Evolutionary conservation across 495 filamentous ascomycete genomes (phyloP).

Genomic region (Neurospora pannonica): DNA sequence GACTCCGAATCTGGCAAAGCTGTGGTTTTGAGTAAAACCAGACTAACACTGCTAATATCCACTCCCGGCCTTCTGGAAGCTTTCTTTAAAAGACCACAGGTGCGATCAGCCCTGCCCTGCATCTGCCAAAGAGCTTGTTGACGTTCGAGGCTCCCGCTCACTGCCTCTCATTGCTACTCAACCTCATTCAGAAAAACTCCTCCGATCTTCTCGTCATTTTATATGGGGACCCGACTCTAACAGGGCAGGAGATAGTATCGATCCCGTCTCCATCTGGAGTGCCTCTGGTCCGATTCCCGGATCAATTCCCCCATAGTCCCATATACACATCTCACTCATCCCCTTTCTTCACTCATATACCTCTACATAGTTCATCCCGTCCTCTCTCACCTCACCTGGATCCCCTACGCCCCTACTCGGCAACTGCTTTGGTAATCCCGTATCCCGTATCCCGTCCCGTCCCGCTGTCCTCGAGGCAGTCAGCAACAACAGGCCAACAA

Average conservation of each 20-base stretch:
- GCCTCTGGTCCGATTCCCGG: not conserved
- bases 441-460: not conserved
- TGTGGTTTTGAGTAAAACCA: not conserved
- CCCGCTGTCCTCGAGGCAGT: not conserved
- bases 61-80: conserved; percentile 16
- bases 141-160: not conserved
- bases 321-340: not conserved
- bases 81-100: conserved; percentile 11
- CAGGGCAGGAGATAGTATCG: not conserved
- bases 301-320: not conserved
- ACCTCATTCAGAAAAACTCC: not conserved
- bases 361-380: not conserved
- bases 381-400: not conserved
- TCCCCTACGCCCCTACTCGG: not conserved
- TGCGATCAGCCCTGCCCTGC: conserved; percentile 16
- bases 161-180: not conserved
- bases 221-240: not conserved
- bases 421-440: not conserved
- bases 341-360: not conserved
- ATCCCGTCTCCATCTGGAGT: not conserved
- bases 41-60: not conserved
- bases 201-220: not conserved
- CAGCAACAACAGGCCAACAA: not conserved
- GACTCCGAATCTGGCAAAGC: conserved; percentile 2
- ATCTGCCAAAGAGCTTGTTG: not conserved